A percentile compares a stretch with the other conserved stretches of the same genome.
These are phyloP conservation scores for Scedosporium boydii DNA, from an alignment of 2,329 filamentous ascomycete species.

Conservation along the genomic window DNA sequence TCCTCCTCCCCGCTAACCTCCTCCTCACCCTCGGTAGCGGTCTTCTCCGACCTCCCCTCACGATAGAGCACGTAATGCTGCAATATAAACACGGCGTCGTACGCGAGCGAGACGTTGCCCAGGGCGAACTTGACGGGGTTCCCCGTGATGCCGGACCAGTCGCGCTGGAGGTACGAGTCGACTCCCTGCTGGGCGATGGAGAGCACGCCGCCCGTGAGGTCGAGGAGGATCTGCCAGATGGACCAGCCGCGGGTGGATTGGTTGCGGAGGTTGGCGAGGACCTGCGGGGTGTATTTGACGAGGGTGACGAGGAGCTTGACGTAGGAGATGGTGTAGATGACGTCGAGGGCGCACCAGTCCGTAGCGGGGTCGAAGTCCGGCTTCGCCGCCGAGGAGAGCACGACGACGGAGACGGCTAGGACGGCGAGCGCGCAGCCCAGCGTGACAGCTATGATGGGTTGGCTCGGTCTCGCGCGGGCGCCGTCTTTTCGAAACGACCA, in stretches of 20 bases:
- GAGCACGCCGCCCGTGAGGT: conserved; percentile 71
- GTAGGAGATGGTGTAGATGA: conserved; percentile 64
- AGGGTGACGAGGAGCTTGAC: conserved; percentile 84
- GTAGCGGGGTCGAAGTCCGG: conserved; percentile 22
- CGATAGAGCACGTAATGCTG: conserved; percentile 82
- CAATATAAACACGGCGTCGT: conserved; percentile 75
- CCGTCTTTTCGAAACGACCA: conserved; percentile 64
- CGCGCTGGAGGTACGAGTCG: conserved; percentile 72
- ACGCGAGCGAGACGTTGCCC: conserved; percentile 75
- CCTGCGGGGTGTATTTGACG: conserved; percentile 88
- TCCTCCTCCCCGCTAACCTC: conserved; percentile 14
- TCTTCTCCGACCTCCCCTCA: conserved; percentile 3
- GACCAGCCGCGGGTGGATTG: conserved; percentile 82
- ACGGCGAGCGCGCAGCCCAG: conserved; percentile 58
- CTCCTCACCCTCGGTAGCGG: not conserved
- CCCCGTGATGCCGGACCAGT: conserved; percentile 85
- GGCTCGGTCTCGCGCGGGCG: conserved; percentile 46
- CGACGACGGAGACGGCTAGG: conserved; percentile 35
- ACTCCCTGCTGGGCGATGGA: conserved; percentile 75
- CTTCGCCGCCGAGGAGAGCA: conserved; percentile 27
- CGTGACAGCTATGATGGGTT: conserved; percentile 58
- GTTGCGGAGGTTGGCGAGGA: conserved; percentile 72
- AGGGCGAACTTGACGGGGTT: conserved; percentile 87
- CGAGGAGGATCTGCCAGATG: conserved; percentile 75
- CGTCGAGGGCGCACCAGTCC: conserved; percentile 54